These are phyloP conservation scores for Xylaria scruposa DNA, from an alignment of 495 filamentous ascomycete genomes.

Conservation along the genomic window DNA sequence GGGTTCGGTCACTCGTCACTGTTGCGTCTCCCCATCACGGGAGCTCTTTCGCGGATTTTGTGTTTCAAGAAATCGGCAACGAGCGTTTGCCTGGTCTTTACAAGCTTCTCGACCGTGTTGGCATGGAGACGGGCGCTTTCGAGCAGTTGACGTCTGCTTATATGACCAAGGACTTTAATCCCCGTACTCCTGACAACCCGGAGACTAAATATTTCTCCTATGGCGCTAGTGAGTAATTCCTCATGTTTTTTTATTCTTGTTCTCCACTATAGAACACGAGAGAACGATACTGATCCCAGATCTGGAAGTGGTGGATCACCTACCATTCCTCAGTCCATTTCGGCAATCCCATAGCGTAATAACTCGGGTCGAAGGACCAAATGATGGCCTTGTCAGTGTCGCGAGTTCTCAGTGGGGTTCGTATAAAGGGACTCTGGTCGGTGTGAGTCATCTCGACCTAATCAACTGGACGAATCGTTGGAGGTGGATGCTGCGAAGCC, in stretches of 20 bases:
- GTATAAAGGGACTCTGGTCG: slow-evolving; percentile 89
- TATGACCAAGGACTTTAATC: slow-evolving; percentile 85
- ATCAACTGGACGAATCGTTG: slow-evolving; percentile 96
- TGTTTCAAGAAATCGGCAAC: slow-evolving; percentile 73
- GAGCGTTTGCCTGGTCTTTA: slow-evolving; percentile 71
- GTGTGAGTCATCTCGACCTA: slow-evolving; percentile 87
- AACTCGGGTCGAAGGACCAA: slow-evolving; percentile 73
- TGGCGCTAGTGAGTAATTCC: slow-evolving; percentile 64
- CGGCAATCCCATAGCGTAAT: slow-evolving; percentile 75
- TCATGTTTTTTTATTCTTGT: not conserved
- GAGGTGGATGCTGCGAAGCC: slow-evolving; percentile 70
- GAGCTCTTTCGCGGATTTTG: slow-evolving; percentile 83
- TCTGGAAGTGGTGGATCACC: slow-evolving; percentile 51
- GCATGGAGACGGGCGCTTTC: slow-evolving; percentile 83
- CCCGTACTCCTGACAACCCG: slow-evolving; percentile 72
- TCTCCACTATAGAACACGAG: not conserved
- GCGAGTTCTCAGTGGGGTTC: slow-evolving; percentile 85
- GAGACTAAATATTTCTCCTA: slow-evolving; percentile 92
- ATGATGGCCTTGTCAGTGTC: slow-evolving; percentile 94
- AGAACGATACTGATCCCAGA: not conserved
- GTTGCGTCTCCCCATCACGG: slow-evolving; percentile 89
- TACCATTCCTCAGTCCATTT: slow-evolving; percentile 76
- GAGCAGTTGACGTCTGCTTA: slow-evolving; percentile 81
- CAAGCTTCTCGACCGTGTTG: slow-evolving; percentile 66
- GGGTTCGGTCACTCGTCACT: slow-evolving; percentile 79